These are phyloP conservation scores for Wickerhamomyces xylosicus DNA, from an alignment of 805 yeast species.

Conservation along the genomic window DNA sequence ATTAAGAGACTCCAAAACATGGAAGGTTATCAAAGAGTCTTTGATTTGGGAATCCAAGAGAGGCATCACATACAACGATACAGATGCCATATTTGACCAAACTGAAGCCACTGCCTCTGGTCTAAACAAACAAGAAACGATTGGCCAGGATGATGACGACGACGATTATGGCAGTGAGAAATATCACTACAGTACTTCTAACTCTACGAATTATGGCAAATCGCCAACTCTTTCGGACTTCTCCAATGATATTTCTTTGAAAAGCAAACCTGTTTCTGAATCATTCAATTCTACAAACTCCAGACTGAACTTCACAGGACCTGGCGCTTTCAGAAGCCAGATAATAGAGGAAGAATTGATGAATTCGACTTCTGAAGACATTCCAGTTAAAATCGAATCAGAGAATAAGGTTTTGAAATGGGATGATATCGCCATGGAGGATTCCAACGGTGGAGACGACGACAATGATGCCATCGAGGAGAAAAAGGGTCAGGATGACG, in stretches of 20 bases:
- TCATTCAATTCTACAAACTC: constrained; percentile 8
- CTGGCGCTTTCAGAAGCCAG: neutral
- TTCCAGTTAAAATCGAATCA: neutral
- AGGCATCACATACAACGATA: constrained; percentile 1
- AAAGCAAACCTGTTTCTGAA: constrained; percentile 10
- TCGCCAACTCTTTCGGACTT: constrained; percentile 19
- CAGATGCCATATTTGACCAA: neutral
- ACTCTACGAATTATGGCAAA: constrained; percentile 19
- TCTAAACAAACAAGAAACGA: neutral
- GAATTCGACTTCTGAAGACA: neutral
- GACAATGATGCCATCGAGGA: neutral
- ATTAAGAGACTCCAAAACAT: constrained; percentile 48
- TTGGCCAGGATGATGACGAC: neutral
- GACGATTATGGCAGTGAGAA: constrained; percentile 8
- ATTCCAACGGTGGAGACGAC: neutral
- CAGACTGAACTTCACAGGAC: neutral
- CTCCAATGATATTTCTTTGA: constrained; percentile 3
- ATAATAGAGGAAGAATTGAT: neutral
- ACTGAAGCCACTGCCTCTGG: neutral
- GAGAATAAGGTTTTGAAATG: neutral
- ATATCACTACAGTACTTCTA: constrained; percentile 19
- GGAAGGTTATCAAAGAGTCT: constrained; percentile 47
- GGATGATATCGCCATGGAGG: neutral
- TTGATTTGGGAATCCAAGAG: constrained; percentile 24
- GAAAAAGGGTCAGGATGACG: neutral